A percentile compares a stretch with the other conserved stretches of the same genome.
These are phyloP conservation scores for Aristolochia californica DNA, from an alignment of 164 flowering plant species.

Conservation along the genomic window DNA sequence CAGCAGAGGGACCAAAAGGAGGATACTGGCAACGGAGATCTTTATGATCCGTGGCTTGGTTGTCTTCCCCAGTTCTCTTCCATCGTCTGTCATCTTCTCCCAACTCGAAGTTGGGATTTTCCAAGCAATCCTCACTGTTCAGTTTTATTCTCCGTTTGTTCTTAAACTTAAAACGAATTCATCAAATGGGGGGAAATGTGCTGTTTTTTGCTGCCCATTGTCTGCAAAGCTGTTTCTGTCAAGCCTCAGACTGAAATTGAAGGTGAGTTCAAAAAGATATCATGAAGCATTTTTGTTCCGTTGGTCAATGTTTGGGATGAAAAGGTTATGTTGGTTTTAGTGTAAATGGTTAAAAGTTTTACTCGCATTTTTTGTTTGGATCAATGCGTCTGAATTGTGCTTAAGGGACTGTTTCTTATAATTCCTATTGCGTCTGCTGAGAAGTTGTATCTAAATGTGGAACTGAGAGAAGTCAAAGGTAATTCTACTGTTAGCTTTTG, in stretches of 20 bases:
- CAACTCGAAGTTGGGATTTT: slow-evolving; percentile 5
- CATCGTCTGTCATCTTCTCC: slow-evolving; percentile 9
- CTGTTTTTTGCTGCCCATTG: slow-evolving; percentile 12
- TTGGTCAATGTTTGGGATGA: background rate
- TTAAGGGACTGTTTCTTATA: no score
- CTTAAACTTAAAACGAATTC: slow-evolving; percentile 8
- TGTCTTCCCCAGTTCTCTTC: slow-evolving; percentile 11
- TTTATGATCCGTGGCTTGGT: background rate
- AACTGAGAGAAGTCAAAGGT: no score
- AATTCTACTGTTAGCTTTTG: no score
- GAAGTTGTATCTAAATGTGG: no score
- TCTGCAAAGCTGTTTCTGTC: slow-evolving; percentile 57
- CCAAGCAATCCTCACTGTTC: background rate
- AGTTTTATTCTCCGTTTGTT: slow-evolving; percentile 5
- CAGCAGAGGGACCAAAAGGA: no score
- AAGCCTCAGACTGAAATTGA: slow-evolving; percentile 42
- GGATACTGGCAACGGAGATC: no score
- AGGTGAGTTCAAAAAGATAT: slow-evolving; percentile 22
- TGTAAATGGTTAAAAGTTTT: no score
- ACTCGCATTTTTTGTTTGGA: no score
- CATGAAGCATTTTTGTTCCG: background rate
- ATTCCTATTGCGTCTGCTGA: no score
- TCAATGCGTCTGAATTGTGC: no score
- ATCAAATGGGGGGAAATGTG: background rate
- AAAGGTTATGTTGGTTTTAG: no score